These are phyloP conservation scores for Rhododendron henanense DNA, from an alignment of 148 eudicot species.

Conservation along the genomic window DNA sequence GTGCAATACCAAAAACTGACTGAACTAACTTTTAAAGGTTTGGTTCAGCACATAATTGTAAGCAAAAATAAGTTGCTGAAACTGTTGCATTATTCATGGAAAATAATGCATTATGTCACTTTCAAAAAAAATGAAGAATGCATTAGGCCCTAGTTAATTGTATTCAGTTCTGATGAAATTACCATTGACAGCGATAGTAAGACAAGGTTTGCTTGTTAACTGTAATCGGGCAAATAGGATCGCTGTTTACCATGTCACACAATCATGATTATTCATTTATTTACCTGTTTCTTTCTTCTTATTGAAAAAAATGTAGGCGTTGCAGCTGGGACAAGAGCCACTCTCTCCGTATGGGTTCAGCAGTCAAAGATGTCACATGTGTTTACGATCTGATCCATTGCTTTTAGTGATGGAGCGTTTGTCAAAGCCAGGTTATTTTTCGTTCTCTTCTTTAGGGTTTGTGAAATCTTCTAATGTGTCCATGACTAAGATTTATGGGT, in stretches of 20 bases:
- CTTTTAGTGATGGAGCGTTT: constrained; percentile 54
- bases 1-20: not conserved
- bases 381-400: constrained; percentile 54
- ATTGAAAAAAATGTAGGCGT: constrained; percentile 29
- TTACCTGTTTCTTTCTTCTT: not conserved
- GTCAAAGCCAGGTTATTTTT: constrained; percentile 43
- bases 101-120: not conserved
- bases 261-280: not conserved
- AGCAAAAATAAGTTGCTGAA: not conserved
- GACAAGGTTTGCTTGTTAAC: not conserved
- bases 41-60: not conserved
- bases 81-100: not conserved
- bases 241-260: not conserved
- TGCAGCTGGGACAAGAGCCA: constrained; percentile 58
- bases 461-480: not conserved
- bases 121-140: too few relatives aligned
- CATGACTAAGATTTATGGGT: not conserved
- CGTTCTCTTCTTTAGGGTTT: not conserved
- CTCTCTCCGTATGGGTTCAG: constrained; percentile 28
- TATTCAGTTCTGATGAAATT: not conserved
- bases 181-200: not conserved
- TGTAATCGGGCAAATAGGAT: not conserved
- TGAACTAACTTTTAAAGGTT: not conserved
- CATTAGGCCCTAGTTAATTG: not conserved
- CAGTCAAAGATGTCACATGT: constrained; percentile 57